phyloP scores from a whole-genome alignment of 495 filamentous ascomycete species.

The Xylaria sp. region DNA sequence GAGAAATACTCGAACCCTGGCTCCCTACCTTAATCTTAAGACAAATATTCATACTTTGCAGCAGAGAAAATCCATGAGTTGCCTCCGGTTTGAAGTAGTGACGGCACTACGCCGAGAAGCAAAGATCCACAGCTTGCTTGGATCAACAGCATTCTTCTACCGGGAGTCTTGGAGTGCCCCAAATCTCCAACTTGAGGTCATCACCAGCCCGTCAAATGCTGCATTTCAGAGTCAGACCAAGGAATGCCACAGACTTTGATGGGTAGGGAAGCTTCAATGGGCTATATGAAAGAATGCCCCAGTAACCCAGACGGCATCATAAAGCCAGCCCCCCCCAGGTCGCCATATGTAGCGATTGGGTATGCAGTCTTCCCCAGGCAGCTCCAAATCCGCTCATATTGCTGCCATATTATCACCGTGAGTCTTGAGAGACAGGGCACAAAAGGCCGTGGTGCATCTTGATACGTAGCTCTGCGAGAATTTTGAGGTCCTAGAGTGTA shows the following conservation, averaged over 20 bases:
- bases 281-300: background rate
- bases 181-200: conserved; percentile 26
- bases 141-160: background rate
- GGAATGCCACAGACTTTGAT: conserved; percentile 6
- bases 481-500: background rate
- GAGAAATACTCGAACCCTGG: background rate
- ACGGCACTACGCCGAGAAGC: conserved; percentile 1
- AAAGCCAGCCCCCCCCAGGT: background rate
- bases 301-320: background rate
- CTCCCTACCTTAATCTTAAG: background rate
- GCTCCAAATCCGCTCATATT: background rate
- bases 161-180: background rate
- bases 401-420: conserved; percentile 5
- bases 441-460: background rate
- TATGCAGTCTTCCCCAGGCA: background rate
- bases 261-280: background rate
- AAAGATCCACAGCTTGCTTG: conserved; percentile 23
- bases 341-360: background rate
- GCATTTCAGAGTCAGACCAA: conserved; percentile 10
- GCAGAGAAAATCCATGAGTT: background rate
- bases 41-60: background rate
- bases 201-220: conserved; percentile 9
- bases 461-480: background rate
- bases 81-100: conserved; percentile 5
- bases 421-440: background rate